Evolutionary conservation across 2,329 filamentous ascomycete species (phyloP).

Genomic region (Cladosporium colombiae): DNA sequence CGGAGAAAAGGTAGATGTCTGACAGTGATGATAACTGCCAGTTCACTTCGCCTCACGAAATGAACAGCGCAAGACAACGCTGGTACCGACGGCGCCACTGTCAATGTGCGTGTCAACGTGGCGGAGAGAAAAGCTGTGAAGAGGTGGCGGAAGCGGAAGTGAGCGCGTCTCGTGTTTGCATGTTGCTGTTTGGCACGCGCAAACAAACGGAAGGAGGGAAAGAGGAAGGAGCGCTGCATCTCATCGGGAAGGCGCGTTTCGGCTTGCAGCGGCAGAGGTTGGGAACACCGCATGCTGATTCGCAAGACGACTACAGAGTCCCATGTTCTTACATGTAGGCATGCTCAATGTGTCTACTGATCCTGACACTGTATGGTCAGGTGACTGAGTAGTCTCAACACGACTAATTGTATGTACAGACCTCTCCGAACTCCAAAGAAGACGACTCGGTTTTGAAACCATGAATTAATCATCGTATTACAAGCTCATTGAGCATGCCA

Average conservation of each 20-base stretch:
- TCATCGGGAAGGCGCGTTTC: not conserved
- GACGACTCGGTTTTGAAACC: too few species aligned
- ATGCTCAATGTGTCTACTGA: not conserved
- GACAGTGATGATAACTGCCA: not conserved
- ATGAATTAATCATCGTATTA: too few species aligned
- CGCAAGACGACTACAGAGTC: not conserved
- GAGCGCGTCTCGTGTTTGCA: not conserved
- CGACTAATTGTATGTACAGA: not conserved
- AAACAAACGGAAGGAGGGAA: constrained; percentile 9
- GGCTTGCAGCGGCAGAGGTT: not conserved
- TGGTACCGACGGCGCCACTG: not conserved
- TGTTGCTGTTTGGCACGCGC: constrained; percentile 2
- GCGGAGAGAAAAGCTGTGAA: not conserved
- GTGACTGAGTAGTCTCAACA: not conserved
- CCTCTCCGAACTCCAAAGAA: not conserved
- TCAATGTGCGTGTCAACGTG: not conserved
- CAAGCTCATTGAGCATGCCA: not conserved
- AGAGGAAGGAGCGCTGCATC: not conserved
- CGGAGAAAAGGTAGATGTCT: too few species aligned
- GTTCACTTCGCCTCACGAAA: not conserved
- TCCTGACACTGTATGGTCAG: not conserved
- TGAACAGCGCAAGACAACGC: not conserved
- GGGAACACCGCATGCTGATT: not conserved
- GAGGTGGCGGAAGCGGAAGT: not conserved
- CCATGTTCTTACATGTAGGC: not conserved